Percentiles rank a stretch among this genome's conserved stretches.
These are phyloP conservation scores for Gnomoniopsis sp. DNA, from an alignment of 2,329 filamentous ascomycete genomes.

Conservation along the genomic window DNA sequence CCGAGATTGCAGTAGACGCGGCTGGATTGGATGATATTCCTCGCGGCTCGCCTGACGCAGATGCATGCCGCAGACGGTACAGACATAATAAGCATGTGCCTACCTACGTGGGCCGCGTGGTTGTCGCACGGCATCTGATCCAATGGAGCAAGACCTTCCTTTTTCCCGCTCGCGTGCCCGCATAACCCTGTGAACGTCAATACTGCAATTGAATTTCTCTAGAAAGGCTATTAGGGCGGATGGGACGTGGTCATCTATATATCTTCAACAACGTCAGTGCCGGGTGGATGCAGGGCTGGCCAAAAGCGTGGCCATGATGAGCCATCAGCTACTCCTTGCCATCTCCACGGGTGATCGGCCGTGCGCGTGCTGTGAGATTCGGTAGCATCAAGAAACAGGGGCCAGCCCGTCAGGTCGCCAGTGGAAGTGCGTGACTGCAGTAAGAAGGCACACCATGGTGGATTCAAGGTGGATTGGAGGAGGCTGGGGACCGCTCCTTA, in stretches of 20 bases:
- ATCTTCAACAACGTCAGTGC: not conserved
- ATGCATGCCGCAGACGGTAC: too few relatives aligned
- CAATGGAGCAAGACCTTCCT: not conserved
- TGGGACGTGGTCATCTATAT: not conserved
- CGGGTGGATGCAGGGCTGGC: not conserved
- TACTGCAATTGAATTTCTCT: too few relatives aligned
- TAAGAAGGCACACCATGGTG: not conserved
- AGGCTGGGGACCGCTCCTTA: not conserved
- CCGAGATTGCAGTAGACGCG: conserved; percentile 26
- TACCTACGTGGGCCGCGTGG: not conserved
- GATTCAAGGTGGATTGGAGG: not conserved
- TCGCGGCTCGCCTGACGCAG: not conserved
- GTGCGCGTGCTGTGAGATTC: not conserved
- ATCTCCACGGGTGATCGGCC: not conserved
- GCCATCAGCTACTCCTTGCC: not conserved
- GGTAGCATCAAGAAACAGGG: not conserved
- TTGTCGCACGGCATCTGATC: not conserved
- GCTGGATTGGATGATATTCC: conserved; percentile 26
- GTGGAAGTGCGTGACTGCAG: not conserved
- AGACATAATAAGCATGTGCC: not conserved
- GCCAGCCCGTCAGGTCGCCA: not conserved
- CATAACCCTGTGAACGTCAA: too few relatives aligned
- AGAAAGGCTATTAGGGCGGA: too few relatives aligned
- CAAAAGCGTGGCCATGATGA: not conserved
- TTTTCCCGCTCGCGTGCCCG: not conserved